Evolutionary conservation across 805 yeast genomes (phyloP).

Genomic region (Wickerhamiella brachini): DNA sequence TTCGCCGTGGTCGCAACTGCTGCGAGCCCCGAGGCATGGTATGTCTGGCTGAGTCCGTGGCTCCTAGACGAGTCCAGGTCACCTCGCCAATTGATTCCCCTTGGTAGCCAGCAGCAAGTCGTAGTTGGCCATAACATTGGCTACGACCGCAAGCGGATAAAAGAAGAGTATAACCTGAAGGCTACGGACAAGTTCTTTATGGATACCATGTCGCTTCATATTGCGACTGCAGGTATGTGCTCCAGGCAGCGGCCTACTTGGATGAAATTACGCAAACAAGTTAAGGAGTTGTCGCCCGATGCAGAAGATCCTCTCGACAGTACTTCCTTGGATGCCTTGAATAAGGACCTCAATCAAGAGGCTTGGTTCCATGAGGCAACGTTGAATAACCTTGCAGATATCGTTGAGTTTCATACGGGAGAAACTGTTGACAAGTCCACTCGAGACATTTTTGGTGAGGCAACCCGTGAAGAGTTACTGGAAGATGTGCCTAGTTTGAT

Average conservation of each 20-base stretch:
- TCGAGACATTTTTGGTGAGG: constrained; percentile 49
- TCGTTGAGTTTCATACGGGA: constrained; percentile 65
- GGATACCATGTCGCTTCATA: constrained; percentile 88
- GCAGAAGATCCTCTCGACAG: constrained; percentile 7
- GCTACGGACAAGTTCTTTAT: constrained; percentile 62
- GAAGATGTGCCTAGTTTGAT: constrained; percentile 48
- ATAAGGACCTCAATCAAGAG: constrained; percentile 16
- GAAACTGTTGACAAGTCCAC: constrained; percentile 49
- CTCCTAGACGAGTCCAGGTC: constrained; percentile 40
- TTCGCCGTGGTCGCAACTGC: constrained; percentile 78
- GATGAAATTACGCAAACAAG: constrained; percentile 28
- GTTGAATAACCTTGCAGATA: constrained; percentile 66
- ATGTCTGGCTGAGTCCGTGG: constrained; percentile 87
- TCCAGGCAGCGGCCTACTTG: constrained; percentile 78
- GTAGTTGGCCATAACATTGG: constrained; percentile 85
- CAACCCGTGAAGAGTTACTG: constrained; percentile 39
- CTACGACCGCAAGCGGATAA: constrained; percentile 75
- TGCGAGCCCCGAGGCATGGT: constrained; percentile 68
- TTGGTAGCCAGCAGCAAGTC: constrained; percentile 46
- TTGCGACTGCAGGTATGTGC: constrained; percentile 84
- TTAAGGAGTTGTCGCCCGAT: constrained; percentile 4
- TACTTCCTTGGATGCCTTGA: constrained; percentile 12
- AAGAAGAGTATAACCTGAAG: constrained; percentile 64
- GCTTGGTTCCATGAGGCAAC: constrained; percentile 80
- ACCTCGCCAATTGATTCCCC: constrained; percentile 54